Evolutionary conservation across 192 early-diverging fungal species (phyloP), one percentile per base, ranked within the genome.

Genomic region (Coemansia sp.): DNA sequence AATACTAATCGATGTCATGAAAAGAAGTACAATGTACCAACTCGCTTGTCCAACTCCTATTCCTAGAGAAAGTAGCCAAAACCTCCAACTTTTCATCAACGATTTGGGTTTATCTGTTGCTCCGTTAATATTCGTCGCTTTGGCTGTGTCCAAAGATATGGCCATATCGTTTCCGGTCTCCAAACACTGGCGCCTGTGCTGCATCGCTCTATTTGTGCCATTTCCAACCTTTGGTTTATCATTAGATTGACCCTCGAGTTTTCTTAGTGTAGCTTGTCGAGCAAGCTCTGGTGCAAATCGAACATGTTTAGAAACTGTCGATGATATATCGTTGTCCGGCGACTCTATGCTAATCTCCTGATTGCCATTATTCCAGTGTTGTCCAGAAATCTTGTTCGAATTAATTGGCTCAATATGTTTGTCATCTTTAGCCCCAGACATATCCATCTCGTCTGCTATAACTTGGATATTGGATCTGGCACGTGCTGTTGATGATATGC

Each of bases 1-100:
- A 7, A 81, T 73, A 44, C 73, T 65, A 18, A 81, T 73, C 2
- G 78, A 75, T 1, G 78, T 57, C 58, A 72, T 75, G 28, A 81
- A 73, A 3, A 81, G 49, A 2, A 81, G 49, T 5, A 81, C 44
- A 21, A 68, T 66, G 58, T 81, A 81, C 78, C 78, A 81, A 2
- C 65, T 67, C 0, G 73, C 78, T 23, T 81, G 78, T 1, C 78
- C 78, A 1, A 62, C 10, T 0, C 78, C 78, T 4, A 75, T 54
- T 1, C 78, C 78, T 8, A 73, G 26, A 0, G 73, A 71, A 3
- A 81, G 52, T 10, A 81, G 60, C 65, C 78, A 81, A 56, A 81
- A 69, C 48, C 69, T 62, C 67, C 58, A 68, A 56, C 65, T 75
- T 25, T 44, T 18, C 18, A 64, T 14, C n/a, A 77, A 54, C 23